A percentile compares a stretch with the other conserved stretches of the same genome.
Conservation (phyloP, 352 stramenopile genomes). For the Peronospora destructor region DNA sequence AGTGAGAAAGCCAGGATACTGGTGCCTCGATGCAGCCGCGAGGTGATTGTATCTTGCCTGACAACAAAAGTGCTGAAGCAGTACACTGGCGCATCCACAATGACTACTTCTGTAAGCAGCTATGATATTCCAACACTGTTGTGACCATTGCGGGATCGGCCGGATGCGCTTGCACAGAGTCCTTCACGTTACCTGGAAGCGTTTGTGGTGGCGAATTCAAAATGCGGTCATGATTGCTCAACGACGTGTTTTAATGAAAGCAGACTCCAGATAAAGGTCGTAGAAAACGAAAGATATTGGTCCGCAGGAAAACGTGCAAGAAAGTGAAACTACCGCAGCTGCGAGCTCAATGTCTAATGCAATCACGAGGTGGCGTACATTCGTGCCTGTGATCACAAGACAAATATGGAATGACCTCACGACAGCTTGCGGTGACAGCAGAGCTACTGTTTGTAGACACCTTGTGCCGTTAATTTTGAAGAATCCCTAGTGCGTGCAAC, state of each 20-base stretch:
- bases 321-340: constrained; percentile 35
- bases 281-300: constrained; percentile 10
- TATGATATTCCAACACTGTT: constrained; percentile 56
- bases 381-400: constrained; percentile 38
- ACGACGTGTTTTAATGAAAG: constrained; percentile 44
- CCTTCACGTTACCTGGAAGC: constrained; percentile 39
- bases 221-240: constrained; percentile 57
- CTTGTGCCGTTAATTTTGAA: constrained; percentile 25
- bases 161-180: constrained; percentile 44
- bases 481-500: constrained; percentile 32
- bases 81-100: constrained; percentile 37
- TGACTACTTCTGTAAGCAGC: constrained; percentile 58
- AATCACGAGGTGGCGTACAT: constrained; percentile 25
- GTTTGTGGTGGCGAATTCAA: constrained; percentile 45
- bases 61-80: constrained; percentile 32
- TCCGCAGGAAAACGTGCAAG: constrained; percentile 30
- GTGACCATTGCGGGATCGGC: constrained; percentile 49
- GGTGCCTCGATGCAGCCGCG: constrained; percentile 65
- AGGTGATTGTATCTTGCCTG: constrained; percentile 39
- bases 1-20: constrained; percentile 42
- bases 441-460: constrained; percentile 44
- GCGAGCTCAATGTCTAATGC: constrained; percentile 43
- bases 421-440: constrained; percentile 24
- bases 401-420: constrained; percentile 37
- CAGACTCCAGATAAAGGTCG: constrained; percentile 11